Base-by-base conservation (phyloP, 768 basidiomycete species). In the Russula compacta region DNA sequence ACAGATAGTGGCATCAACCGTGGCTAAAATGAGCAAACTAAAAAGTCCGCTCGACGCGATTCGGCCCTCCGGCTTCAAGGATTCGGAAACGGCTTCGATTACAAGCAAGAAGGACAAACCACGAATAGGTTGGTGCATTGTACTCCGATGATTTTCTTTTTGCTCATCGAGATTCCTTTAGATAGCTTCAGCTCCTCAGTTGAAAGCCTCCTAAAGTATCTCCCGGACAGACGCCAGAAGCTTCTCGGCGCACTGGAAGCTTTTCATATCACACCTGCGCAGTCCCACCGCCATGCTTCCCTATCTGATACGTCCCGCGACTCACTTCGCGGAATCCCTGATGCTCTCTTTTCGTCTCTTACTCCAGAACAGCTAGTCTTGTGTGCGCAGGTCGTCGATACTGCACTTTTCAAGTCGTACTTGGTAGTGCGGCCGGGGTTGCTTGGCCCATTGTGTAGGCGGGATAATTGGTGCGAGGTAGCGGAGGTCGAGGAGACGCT, bases 391-490 rank as follows among this genome's bases (percentile, higher is more conserved):
- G 85, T 98, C 38, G 89, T 98, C 29, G 92, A 98, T 68, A 98
- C 97, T 1, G 95, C 91, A 9, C 74, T 98, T 65, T 94, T 98
- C 74, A 95, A 97, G 73, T 85, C 88, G 3, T 97, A 95, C 71
- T 75, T 98, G 21, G 79, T 91, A 21, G 86, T 87, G 44, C 78
- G 87, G 47, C 92, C 95, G 0, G 81, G 79, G 12, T 74, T 99
- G 59, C 75, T 98, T 10, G 92, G 91, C 0, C 84, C 91, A 35
- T 73, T 98, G 53, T 98, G 95, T 72, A 81, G 95, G 46, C 76
- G 95, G 29, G 83, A 91, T 2, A 98, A 97, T 72, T 99, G 94
- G 93, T 98, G 95, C 72, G 97, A 98, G 69, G 94, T 98, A 1
- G 84, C 84, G 5, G 90, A 95, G 68, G 91, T 95, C 1, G 94